These are phyloP conservation scores for Dicorynia guianensis DNA, from an alignment of 306 rosid genomes.

Conservation along the genomic window DNA sequence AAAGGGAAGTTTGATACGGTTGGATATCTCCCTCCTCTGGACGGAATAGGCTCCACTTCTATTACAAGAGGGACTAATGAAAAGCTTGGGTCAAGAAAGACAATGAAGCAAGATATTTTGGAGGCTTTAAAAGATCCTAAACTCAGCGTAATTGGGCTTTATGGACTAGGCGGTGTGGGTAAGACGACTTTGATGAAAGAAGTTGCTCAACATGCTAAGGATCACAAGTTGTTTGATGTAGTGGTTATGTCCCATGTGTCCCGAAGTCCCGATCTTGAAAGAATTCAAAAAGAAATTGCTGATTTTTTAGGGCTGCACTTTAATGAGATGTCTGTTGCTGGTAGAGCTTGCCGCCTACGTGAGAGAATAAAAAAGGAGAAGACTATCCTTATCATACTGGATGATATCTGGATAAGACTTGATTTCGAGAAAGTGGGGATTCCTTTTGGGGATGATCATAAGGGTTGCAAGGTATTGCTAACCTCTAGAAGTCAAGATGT, in stretches of 20 bases:
- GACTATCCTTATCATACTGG: not conserved
- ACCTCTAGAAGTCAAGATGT: not conserved
- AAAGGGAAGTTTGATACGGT: not conserved
- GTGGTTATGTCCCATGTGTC: not conserved
- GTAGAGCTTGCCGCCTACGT: not conserved
- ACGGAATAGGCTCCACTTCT: not conserved
- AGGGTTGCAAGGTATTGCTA: conserved; percentile 22
- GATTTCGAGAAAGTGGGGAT: not conserved
- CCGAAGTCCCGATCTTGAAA: not conserved
- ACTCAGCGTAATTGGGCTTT: not conserved
- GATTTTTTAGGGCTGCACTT: not conserved
- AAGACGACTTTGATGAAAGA: not conserved
- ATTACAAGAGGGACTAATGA: not conserved
- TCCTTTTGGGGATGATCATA: not conserved
- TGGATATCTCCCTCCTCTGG: not conserved
- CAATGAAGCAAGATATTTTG: not conserved
- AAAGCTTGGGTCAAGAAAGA: not conserved
- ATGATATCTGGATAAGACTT: not conserved
- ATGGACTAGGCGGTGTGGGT: conserved; percentile 3
- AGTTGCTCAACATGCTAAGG: not conserved
- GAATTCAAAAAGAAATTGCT: not conserved
- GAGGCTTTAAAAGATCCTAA: not conserved
- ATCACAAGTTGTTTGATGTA: not conserved
- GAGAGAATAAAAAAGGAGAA: not conserved
- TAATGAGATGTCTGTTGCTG: not conserved